Conservation (phyloP, 176 grass and related monocot genomes). For the Triticum turgidum region DNA sequence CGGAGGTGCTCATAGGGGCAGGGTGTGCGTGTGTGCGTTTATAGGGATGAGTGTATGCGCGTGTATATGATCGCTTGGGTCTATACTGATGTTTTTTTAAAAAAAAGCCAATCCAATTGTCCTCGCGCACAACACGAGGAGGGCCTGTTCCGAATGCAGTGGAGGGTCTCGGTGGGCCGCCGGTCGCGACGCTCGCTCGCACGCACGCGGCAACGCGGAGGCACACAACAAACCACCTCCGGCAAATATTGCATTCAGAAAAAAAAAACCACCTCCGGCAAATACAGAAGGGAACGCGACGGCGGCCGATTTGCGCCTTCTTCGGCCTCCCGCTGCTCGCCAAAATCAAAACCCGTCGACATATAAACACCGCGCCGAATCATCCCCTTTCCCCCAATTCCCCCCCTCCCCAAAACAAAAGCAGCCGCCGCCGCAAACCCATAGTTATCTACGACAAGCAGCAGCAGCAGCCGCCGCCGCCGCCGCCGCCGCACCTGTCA, state of each 20-base stretch:
- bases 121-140: too few relatives aligned
- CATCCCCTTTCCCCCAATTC: not conserved
- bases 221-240: not conserved
- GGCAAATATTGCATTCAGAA: too few relatives aligned
- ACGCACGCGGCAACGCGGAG: not conserved
- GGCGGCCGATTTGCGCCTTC: not conserved
- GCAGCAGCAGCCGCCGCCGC: too few relatives aligned
- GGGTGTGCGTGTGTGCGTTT: too few relatives aligned
- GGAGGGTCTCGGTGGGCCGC: not conserved
- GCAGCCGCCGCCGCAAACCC: too few relatives aligned
- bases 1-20: fast-evolving
- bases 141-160: too few relatives aligned
- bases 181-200: not conserved
- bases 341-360: not conserved
- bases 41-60: too few relatives aligned
- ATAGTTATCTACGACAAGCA: not conserved
- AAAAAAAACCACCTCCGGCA: not conserved
- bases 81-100: too few relatives aligned
- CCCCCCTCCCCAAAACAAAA: not conserved
- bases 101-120: too few relatives aligned
- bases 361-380: not conserved
- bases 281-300: not conserved
- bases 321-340: not conserved
- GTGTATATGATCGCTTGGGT: too few relatives aligned
- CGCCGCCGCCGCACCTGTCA: not conserved